phyloP scores from a whole-genome alignment of 2,329 filamentous ascomycete genomes.

The Leptographium flavum region DNA sequence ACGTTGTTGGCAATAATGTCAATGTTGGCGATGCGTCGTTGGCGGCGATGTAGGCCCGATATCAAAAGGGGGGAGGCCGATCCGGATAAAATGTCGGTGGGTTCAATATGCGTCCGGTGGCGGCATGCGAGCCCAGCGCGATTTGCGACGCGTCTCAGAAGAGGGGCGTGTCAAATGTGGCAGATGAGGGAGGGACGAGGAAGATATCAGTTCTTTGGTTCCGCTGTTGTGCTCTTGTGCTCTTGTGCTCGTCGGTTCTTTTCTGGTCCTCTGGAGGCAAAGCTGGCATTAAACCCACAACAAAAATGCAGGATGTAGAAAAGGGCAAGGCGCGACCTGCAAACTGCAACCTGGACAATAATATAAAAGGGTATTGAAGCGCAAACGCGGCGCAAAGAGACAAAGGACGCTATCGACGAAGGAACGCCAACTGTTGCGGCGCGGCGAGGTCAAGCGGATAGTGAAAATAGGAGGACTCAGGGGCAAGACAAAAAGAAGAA shows the following conservation, averaged over 20 bases:
- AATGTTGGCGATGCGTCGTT: not conserved
- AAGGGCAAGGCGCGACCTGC: not conserved
- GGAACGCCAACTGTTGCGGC: too few species aligned
- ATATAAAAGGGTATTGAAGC: conserved; percentile 1
- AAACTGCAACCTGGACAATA: not conserved
- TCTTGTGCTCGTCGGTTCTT: too few species aligned
- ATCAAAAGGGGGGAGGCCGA: not conserved
- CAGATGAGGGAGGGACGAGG: too few species aligned
- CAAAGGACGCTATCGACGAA: not conserved
- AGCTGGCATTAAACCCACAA: too few species aligned
- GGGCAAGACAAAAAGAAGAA: conserved; percentile 2
- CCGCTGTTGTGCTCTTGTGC: too few species aligned
- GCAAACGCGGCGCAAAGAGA: not conserved
- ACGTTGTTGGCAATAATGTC: not conserved
- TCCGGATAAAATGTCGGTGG: not conserved
- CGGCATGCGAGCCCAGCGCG: not conserved
- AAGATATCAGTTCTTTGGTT: too few species aligned
- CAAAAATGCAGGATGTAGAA: not conserved
- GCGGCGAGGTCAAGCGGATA: too few species aligned
- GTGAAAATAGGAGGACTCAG: not conserved
- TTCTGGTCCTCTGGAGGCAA: too few species aligned
- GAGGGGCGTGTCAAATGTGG: not conserved
- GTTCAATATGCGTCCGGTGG: not conserved
- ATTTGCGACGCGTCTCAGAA: not conserved
- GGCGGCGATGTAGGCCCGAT: not conserved